phyloP scores from a whole-genome alignment of 2,329 filamentous ascomycete species.

The Hortaea sp. region DNA sequence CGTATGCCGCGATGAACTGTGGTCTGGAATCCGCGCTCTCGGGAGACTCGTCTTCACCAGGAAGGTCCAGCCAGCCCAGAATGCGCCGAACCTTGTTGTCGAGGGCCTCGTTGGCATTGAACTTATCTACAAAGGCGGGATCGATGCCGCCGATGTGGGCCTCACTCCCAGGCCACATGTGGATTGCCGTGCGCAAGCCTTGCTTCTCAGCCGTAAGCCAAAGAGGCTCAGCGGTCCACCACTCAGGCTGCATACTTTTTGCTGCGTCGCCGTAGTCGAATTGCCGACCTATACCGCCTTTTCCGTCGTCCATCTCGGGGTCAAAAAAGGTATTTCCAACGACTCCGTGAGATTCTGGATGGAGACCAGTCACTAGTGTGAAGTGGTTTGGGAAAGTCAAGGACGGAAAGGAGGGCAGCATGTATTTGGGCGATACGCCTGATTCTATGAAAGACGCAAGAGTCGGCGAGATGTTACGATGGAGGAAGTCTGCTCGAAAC shows the following conservation, averaged over 20 bases:
- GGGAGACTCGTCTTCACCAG: conserved; percentile 42
- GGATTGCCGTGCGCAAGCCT: conserved; percentile 68
- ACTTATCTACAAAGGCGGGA: conserved; percentile 75
- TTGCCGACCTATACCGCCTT: conserved; percentile 32
- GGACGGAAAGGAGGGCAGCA: conserved; percentile 89
- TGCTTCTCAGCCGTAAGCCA: conserved; percentile 88
- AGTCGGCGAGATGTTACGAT: conserved; percentile 71
- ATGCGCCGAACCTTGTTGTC: conserved; percentile 68
- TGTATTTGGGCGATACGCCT: conserved; percentile 83
- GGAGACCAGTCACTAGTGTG: conserved; percentile 81
- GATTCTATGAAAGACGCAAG: conserved; percentile 68
- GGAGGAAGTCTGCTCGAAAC: conserved; percentile 87
- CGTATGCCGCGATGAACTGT: conserved; percentile 87
- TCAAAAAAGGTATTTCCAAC: conserved; percentile 97
- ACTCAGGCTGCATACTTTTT: conserved; percentile 71
- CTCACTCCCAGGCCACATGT: conserved; percentile 99
- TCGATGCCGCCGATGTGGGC: conserved; percentile 67
- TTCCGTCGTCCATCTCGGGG: conserved; percentile 51
- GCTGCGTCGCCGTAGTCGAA: conserved; percentile 79
- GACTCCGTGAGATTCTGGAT: conserved; percentile 85
- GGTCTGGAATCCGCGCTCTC: conserved; percentile 57
- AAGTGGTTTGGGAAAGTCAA: conserved; percentile 95
- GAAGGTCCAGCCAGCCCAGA: conserved; percentile 73
- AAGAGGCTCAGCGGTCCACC: conserved; percentile 91
- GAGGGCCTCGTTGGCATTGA: conserved; percentile 66